phyloP scores from a whole-genome alignment of 169 alveolate species.

The Cryptosporidium ryanae region DNA sequence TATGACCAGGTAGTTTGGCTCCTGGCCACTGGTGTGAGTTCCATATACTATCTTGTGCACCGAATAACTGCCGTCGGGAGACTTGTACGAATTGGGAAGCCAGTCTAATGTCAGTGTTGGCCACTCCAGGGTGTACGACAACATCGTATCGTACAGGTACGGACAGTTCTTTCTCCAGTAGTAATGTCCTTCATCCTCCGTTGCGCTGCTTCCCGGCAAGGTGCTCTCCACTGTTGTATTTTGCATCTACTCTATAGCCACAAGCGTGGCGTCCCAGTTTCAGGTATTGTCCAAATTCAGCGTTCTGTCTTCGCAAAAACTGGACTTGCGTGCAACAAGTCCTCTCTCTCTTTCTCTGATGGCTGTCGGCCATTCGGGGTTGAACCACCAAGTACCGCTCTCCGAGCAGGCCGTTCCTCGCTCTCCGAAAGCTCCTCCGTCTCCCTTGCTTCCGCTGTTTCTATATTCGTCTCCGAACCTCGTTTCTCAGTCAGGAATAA shows the following conservation, averaged over 20 bases:
- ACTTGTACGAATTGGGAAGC: conserved; percentile 84
- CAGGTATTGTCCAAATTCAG: not conserved
- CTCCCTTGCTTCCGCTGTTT: no score
- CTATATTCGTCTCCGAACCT: no score
- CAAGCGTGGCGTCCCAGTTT: not conserved
- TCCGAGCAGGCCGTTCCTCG: no score
- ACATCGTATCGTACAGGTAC: conserved; percentile 92
- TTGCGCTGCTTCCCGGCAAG: not conserved
- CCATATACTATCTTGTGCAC: conserved; percentile 90
- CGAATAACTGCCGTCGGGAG: conserved; percentile 79
- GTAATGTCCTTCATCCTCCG: conserved; percentile 51
- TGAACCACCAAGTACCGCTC: no score
- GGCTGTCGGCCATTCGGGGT: no score
- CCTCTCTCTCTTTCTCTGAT: no score
- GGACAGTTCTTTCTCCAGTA: conserved; percentile 96
- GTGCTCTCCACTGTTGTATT: no score
- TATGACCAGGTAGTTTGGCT: conserved; percentile 89
- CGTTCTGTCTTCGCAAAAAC: no score
- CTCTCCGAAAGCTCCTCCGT: no score
- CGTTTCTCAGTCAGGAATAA: no score
- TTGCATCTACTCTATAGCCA: no score
- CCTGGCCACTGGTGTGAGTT: conserved; percentile 93
- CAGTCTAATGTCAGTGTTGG: conserved; percentile 94
- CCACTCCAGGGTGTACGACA: conserved; percentile 95
- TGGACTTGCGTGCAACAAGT: no score